Conservation (phyloP, 768 basidiomycete genomes). For the Cystofilobasidium bisporidii region DNA sequence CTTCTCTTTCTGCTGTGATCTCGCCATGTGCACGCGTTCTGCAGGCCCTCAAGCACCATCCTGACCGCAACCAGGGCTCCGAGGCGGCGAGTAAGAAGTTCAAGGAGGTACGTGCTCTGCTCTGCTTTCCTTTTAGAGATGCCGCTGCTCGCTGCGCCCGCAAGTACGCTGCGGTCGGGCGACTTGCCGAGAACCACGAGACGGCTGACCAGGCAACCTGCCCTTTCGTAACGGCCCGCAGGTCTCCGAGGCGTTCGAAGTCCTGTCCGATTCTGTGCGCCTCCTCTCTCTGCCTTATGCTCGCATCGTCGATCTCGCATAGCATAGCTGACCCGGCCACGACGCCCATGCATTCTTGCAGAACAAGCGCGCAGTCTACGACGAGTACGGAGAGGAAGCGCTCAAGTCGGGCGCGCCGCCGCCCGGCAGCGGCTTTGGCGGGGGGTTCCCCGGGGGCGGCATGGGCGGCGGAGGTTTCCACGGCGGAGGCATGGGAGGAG, state of each 20-base stretch:
- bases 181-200: too few relatives aligned
- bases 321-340: too few relatives aligned
- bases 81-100: conserved; percentile 82
- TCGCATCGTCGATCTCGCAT: neutral
- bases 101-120: conserved; percentile 74
- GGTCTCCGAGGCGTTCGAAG: conserved; percentile 94
- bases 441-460: conserved; percentile 35
- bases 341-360: neutral
- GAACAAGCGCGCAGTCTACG: conserved; percentile 50
- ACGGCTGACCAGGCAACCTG: neutral
- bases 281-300: neutral
- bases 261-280: conserved; percentile 59
- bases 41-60: conserved; percentile 89
- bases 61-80: conserved; percentile 73
- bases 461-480: conserved; percentile 42
- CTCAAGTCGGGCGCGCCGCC: conserved; percentile 60
- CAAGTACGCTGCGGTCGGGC: too few relatives aligned
- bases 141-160: too few relatives aligned
- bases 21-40: conserved; percentile 2
- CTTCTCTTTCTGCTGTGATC: neutral
- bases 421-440: conserved; percentile 30
- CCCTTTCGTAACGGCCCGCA: conserved; percentile 35
- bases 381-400: conserved; percentile 92
- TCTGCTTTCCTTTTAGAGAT: too few relatives aligned
- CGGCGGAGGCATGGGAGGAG: conserved; percentile 40